phyloP scores from a whole-genome alignment of 768 basidiomycete species.

The Thelephora ganbajun region DNA sequence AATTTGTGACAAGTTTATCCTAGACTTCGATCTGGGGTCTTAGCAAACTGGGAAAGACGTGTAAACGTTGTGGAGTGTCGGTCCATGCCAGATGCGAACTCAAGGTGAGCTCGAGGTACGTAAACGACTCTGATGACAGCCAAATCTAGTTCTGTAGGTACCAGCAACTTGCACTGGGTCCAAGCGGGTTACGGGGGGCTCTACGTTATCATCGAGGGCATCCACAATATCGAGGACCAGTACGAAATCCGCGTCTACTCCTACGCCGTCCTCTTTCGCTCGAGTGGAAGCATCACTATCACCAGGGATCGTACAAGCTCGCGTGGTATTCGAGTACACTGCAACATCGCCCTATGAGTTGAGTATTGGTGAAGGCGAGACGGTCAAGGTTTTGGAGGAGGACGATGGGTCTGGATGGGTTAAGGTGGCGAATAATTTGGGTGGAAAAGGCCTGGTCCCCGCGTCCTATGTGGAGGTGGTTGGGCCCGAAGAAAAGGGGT shows the following conservation, averaged over 20 bases:
- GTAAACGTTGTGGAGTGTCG: conserved; percentile 60
- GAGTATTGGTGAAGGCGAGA: conserved; percentile 45
- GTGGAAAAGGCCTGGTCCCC: conserved; percentile 64
- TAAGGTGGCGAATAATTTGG: conserved; percentile 48
- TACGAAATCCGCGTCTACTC: conserved; percentile 8
- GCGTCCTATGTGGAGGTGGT: conserved; percentile 56
- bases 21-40: conserved; percentile 81
- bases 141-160: conserved; percentile 28
- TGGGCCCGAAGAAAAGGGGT: conserved; percentile 16
- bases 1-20: not conserved
- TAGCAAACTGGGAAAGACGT: conserved; percentile 78
- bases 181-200: conserved; percentile 13
- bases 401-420: conserved; percentile 85
- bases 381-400: conserved; percentile 56
- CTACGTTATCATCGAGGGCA: conserved; percentile 17
- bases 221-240: conserved; percentile 16
- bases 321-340: conserved; percentile 61
- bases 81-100: conserved; percentile 81
- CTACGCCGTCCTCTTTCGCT: conserved; percentile 47
- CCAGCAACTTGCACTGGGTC: conserved; percentile 50
- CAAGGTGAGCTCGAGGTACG: conserved; percentile 34
- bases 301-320: conserved; percentile 31
- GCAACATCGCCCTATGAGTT: conserved; percentile 72
- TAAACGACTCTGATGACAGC: conserved; percentile 3
- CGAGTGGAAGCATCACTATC: conserved; percentile 22